Conservation (phyloP, 2,329 filamentous ascomycete species). For the Exophiala sideris region DNA sequence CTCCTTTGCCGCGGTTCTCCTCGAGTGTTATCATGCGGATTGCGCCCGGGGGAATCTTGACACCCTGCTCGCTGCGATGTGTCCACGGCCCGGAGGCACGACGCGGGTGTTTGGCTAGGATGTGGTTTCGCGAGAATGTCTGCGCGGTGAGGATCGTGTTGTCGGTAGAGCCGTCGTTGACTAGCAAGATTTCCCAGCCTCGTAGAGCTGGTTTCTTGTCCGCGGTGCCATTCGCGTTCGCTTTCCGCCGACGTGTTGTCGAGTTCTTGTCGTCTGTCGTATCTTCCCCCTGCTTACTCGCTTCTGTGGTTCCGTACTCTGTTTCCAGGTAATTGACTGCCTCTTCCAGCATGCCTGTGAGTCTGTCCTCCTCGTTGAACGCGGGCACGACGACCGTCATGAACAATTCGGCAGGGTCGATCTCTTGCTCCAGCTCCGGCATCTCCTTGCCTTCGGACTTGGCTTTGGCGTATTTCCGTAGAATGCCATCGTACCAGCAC, state of each 20-base stretch:
- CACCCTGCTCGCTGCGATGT: constrained; percentile 37
- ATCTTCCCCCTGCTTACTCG: not conserved
- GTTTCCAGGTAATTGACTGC: constrained; percentile 80
- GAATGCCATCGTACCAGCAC: constrained; percentile 82
- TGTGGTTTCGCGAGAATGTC: constrained; percentile 70
- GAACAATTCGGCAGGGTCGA: constrained; percentile 75
- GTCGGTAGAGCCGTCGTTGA: constrained; percentile 87
- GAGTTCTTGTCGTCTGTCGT: constrained; percentile 54
- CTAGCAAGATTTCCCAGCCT: constrained; percentile 89
- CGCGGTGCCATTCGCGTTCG: constrained; percentile 30
- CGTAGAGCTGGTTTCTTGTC: constrained; percentile 60
- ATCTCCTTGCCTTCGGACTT: constrained; percentile 38
- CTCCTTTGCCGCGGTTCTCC: constrained; percentile 88
- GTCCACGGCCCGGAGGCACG: constrained; percentile 53
- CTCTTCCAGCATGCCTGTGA: constrained; percentile 83
- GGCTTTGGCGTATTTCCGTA: constrained; percentile 49
- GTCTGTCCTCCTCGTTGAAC: constrained; percentile 85
- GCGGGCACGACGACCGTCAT: constrained; percentile 92
- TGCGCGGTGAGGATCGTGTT: constrained; percentile 75
- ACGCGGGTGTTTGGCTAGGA: constrained; percentile 48
- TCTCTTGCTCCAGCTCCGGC: constrained; percentile 42
- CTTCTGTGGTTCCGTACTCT: constrained; percentile 60
- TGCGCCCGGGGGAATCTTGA: constrained; percentile 67
- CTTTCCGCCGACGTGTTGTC: constrained; percentile 33
- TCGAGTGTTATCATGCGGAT: constrained; percentile 76